These are phyloP conservation scores for Podospora bellae-mahoneyi DNA, from an alignment of 495 filamentous ascomycete genomes.

Conservation along the genomic window DNA sequence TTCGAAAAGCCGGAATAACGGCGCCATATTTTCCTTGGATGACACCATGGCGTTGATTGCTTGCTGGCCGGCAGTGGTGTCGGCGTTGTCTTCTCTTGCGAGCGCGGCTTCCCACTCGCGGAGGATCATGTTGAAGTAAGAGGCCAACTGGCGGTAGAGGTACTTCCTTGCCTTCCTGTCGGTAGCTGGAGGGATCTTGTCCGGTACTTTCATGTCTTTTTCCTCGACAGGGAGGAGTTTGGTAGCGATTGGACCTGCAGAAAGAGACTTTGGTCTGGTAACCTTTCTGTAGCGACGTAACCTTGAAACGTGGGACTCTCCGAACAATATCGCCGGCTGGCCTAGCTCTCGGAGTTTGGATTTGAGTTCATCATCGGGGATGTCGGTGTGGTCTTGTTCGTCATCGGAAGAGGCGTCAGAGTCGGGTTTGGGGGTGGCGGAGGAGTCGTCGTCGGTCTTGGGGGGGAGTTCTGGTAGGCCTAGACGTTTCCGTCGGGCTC, in stretches of 20 bases:
- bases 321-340: slow-evolving; percentile 76
- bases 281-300: slow-evolving; percentile 60
- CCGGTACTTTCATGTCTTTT: slow-evolving; percentile 78
- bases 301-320: slow-evolving; percentile 68
- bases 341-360: slow-evolving; percentile 63
- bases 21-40: slow-evolving; percentile 78
- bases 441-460: slow-evolving; percentile 17
- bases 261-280: slow-evolving; percentile 48
- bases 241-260: slow-evolving; percentile 60
- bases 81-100: slow-evolving; percentile 63
- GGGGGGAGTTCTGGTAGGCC: slow-evolving; percentile 70
- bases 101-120: slow-evolving; percentile 82
- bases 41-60: slow-evolving; percentile 77
- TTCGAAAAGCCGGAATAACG: slow-evolving; percentile 88
- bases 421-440: slow-evolving; percentile 31
- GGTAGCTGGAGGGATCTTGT: slow-evolving; percentile 50
- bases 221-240: slow-evolving; percentile 72
- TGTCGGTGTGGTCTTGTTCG: slow-evolving; percentile 6
- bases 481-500: slow-evolving; percentile 43
- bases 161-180: slow-evolving; percentile 57
- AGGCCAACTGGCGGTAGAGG: slow-evolving; percentile 81
- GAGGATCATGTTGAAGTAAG: slow-evolving; percentile 91
- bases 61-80: slow-evolving; percentile 71
- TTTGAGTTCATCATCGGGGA: slow-evolving; percentile 51
- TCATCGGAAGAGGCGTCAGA: slow-evolving; percentile 48